Base-by-base conservation (phyloP, 1,284 basidiomycete genomes). In the Apiotrichum veenhuisii region DNA sequence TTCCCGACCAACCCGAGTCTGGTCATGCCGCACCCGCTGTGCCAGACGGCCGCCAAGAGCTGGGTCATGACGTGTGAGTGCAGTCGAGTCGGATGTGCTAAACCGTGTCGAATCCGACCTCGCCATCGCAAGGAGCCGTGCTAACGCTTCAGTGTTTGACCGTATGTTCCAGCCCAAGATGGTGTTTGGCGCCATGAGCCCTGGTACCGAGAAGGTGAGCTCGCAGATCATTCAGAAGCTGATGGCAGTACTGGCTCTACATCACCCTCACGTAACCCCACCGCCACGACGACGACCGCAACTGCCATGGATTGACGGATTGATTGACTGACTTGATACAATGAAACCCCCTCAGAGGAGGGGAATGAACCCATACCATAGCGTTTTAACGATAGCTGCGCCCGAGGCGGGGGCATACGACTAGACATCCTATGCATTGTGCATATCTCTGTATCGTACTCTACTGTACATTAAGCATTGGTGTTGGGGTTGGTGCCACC, bases 11-110 rank as follows among this genome's bases (percentile, higher is more conserved):
- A 91, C 76, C 90, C 89, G 0, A 89, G 87, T 20, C 89, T 93
- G 84, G 88, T 94, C 22, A 93, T 89, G 74, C 87, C 87, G 0
- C 89, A 91, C 67, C 85, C 91, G 27, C 81, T 83, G n/a, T 94
- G 91, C 75, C 91, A 94, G 71, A 85, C 83, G 18, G 87, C 86
- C 44, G 91, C 91, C 14, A 91, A 90, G 70, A 84, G 87, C 3
- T 94, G 92, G 75, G 84, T 87, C 40, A 87, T 87, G 18, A 88
- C 87, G 26, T 76, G 91, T 92, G 68, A 64, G 87, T 80, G 12
- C 2, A 12, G n/a, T n/a, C n/a, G n/a, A n/a, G n/a, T n/a, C n/a
- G n/a, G n/a, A n/a, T n/a, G n/a, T n/a, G n/a, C n/a, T n/a, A n/a
- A n/a, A n/a, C n/a, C n/a, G n/a, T n/a, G n/a, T 18, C 27, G 20